phyloP scores from a whole-genome alignment of 2,329 filamentous ascomycete species.

The Cercospora beticola region DNA sequence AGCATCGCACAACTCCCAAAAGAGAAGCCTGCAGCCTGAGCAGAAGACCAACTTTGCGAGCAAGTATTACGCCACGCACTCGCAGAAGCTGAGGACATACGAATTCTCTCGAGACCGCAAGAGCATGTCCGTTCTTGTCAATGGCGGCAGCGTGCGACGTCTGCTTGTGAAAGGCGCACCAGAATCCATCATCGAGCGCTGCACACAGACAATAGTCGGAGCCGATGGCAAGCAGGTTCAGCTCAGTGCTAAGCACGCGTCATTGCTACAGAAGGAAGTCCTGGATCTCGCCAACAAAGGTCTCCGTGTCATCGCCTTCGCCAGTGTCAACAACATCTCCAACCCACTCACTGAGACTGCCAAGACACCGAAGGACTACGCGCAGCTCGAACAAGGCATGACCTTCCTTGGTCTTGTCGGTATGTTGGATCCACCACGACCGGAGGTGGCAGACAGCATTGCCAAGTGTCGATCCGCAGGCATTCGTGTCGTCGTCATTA shows the following conservation, averaged over 20 bases:
- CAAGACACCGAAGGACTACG: constrained; percentile 80
- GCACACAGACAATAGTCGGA: constrained; percentile 77
- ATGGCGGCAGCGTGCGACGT: constrained; percentile 67
- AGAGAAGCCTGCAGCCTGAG: constrained; percentile 49
- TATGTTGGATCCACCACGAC: constrained; percentile 95
- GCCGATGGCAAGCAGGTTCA: constrained; percentile 73
- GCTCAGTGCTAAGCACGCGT: constrained; percentile 66
- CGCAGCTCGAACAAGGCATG: constrained; percentile 86
- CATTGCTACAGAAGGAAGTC: constrained; percentile 74
- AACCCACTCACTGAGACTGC: constrained; percentile 67
- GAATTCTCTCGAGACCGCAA: constrained; percentile 98
- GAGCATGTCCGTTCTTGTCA: constrained; percentile 96
- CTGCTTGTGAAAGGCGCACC: constrained; percentile 95
- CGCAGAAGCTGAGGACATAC: constrained; percentile 77
- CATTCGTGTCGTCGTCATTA: constrained; percentile 96
- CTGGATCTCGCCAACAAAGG: constrained; percentile 88
- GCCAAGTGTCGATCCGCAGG: constrained; percentile 86
- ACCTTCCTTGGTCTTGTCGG: constrained; percentile 90
- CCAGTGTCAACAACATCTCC: constrained; percentile 74
- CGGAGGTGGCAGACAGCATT: constrained; percentile 84
- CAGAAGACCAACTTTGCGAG: constrained; percentile 78
- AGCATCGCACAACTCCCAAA: constrained; percentile 55
- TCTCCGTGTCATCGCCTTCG: constrained; percentile 90
- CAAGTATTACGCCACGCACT: constrained; percentile 75
- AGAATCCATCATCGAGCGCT: constrained; percentile 90